phyloP scores from a whole-genome alignment of 1,139 yeast species.

The Pichia sp. region DNA sequence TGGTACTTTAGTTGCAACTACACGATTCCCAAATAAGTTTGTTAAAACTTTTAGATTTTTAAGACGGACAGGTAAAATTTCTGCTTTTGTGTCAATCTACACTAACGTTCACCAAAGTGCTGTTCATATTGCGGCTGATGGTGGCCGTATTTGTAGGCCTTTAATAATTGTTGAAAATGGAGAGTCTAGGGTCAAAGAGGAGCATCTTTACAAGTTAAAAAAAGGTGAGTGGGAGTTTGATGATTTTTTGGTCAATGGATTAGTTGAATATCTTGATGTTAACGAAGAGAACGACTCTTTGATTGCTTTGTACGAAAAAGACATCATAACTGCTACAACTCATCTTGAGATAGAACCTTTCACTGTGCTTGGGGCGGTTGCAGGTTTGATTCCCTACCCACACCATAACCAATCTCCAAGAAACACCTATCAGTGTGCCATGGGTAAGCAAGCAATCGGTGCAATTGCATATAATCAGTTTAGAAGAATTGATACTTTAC shows the following conservation, averaged over 20 bases:
- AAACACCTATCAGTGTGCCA: conserved; percentile 98
- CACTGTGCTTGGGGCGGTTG: conserved; percentile 95
- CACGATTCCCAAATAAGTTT: conserved; percentile 77
- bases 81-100: conserved; percentile 86
- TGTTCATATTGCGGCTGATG: conserved; percentile 97
- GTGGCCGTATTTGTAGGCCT: conserved; percentile 98
- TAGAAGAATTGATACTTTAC: conserved; percentile 86
- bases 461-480: conserved; percentile 97
- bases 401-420: conserved; percentile 98
- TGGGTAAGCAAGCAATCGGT: conserved; percentile 99
- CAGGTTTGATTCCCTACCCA: conserved; percentile 98
- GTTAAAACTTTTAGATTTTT: conserved; percentile 70
- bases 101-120: conserved; percentile 85
- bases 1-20: conserved; percentile 90
- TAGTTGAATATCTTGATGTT: conserved; percentile 93
- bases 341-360: conserved; percentile 96
- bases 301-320: conserved; percentile 82
- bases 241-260: conserved; percentile 76
- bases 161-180: conserved; percentile 77
- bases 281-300: conserved; percentile 95
- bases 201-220: conserved; percentile 56
- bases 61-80: conserved; percentile 78
- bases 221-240: conserved; percentile 77
- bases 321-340: conserved; percentile 52
- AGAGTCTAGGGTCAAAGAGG: conserved; percentile 58